Conservation (phyloP, 352 stramenopile species). For the Globisporangium spinosum region DNA sequence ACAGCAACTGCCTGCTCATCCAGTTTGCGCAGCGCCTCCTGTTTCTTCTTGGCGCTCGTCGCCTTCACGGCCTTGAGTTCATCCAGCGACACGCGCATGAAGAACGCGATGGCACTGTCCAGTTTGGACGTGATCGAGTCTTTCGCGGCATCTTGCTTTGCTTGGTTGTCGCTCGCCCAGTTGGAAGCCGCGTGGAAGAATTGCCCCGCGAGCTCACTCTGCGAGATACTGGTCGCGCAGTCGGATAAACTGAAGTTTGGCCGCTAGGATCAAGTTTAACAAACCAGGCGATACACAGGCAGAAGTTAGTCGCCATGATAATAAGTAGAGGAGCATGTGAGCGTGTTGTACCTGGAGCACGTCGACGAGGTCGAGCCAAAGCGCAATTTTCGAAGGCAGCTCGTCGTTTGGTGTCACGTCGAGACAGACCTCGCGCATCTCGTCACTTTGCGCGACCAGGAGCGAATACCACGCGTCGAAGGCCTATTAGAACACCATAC, state of each 20-base stretch:
- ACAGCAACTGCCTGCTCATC: conserved; percentile 48
- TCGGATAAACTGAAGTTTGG: conserved; percentile 57
- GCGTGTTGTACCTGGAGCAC: conserved; percentile 63
- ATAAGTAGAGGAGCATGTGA: background rate
- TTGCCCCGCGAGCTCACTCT: conserved; percentile 38
- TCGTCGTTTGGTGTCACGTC: conserved; percentile 61
- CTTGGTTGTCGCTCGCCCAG: background rate
- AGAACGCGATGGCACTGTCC: conserved; percentile 57
- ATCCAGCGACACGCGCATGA: conserved; percentile 66
- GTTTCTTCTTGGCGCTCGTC: conserved; percentile 33
- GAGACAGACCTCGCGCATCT: conserved; percentile 35
- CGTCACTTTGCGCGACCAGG: conserved; percentile 29
- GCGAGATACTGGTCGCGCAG: conserved; percentile 28
- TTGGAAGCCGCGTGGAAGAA: conserved; percentile 40
- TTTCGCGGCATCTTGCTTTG: conserved; percentile 10
- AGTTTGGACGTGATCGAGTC: conserved; percentile 25
- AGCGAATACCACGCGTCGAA: conserved; percentile 78
- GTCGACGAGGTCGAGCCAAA: conserved; percentile 77
- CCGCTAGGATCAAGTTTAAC: conserved; percentile 23
- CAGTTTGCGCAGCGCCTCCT: conserved; percentile 32
- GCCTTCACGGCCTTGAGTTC: conserved; percentile 34
- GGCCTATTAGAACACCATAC: conserved; percentile 29
- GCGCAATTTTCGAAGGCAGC: conserved; percentile 40
- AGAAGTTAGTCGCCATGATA: no score
- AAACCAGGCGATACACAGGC: no score